phyloP scores from a whole-genome alignment of 257 asterid genomes.

The Capsicum rhomboideum region DNA sequence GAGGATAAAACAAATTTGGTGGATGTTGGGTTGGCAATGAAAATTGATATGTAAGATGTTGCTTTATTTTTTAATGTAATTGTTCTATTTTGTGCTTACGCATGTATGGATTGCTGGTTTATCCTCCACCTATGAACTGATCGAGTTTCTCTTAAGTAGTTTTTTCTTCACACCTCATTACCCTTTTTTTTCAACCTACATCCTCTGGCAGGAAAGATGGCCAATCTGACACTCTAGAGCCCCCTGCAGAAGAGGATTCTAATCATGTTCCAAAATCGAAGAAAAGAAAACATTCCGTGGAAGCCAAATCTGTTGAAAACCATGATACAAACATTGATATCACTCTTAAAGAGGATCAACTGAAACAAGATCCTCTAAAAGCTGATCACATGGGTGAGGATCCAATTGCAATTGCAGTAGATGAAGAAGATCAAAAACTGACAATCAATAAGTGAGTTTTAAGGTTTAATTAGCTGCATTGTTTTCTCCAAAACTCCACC shows the following conservation, averaged over 20 bases:
- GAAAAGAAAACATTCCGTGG: constrained; percentile 40
- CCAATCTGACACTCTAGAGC: not conserved
- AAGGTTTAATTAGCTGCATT: not conserved
- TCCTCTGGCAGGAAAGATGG: constrained; percentile 30
- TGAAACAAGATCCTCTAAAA: constrained; percentile 18
- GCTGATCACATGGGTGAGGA: constrained; percentile 16
- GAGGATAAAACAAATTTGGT: constrained; percentile 26
- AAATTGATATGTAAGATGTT: constrained; percentile 28
- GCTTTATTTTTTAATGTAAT: not conserved
- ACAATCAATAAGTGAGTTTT: constrained; percentile 39
- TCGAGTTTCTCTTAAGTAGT: not conserved
- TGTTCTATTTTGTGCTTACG: not conserved
- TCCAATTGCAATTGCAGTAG: constrained; percentile 22
- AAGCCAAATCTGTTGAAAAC: constrained; percentile 14
- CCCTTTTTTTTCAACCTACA: not conserved
- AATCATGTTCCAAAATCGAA: constrained; percentile 29
- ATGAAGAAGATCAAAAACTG: constrained; percentile 22
- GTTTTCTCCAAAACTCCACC: not conserved
- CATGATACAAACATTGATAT: constrained; percentile 1
- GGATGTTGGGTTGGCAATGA: constrained; percentile 11
- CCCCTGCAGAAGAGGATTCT: constrained; percentile 21
- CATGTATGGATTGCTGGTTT: not conserved
- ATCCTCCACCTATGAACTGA: not conserved
- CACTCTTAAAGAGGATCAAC: constrained; percentile 18
- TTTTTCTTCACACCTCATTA: not conserved